These are phyloP conservation scores for Cynanchum wilfordii DNA, from an alignment of 257 asterid species.

Conservation along the genomic window DNA sequence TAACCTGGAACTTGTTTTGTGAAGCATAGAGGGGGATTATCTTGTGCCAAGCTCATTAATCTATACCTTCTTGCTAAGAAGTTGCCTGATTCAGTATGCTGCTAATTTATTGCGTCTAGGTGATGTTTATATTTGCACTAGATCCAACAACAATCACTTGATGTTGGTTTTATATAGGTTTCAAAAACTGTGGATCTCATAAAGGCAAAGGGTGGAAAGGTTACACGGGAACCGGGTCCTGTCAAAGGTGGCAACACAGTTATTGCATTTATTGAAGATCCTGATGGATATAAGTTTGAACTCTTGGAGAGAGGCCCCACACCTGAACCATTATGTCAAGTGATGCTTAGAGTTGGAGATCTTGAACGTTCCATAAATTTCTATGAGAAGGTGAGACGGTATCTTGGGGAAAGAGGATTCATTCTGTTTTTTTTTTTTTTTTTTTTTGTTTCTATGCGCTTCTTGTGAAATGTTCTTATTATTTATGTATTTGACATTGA, in stretches of 20 bases:
- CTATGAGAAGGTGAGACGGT: constrained; percentile 66
- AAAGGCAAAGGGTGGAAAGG: constrained; percentile 94
- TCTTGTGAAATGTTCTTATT: not conserved
- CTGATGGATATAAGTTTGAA: constrained; percentile 97
- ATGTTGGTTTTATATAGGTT: constrained; percentile 42
- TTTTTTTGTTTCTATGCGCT: not conserved
- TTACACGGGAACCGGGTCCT: constrained; percentile 94
- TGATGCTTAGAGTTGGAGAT: constrained; percentile 99
- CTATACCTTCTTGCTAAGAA: not conserved
- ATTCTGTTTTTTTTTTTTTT: not conserved
- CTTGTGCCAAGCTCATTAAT: not conserved
- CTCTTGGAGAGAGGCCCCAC: constrained; percentile 95
- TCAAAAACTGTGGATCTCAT: constrained; percentile 81
- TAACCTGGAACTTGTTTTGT: not conserved
- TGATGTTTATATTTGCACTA: not conserved
- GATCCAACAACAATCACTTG: not conserved
- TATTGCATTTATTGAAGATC: constrained; percentile 94
- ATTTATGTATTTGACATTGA: not conserved
- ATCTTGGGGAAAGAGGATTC: not conserved
- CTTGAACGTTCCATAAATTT: constrained; percentile 83
- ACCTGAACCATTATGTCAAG: constrained; percentile 95
- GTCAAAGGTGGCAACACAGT: constrained; percentile 97
- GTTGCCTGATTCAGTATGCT: not conserved
- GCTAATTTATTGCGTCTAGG: not conserved
- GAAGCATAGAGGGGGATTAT: not conserved